These are phyloP conservation scores for Huntiella decipiens DNA, from an alignment of 2,329 filamentous ascomycete species.

Conservation along the genomic window DNA sequence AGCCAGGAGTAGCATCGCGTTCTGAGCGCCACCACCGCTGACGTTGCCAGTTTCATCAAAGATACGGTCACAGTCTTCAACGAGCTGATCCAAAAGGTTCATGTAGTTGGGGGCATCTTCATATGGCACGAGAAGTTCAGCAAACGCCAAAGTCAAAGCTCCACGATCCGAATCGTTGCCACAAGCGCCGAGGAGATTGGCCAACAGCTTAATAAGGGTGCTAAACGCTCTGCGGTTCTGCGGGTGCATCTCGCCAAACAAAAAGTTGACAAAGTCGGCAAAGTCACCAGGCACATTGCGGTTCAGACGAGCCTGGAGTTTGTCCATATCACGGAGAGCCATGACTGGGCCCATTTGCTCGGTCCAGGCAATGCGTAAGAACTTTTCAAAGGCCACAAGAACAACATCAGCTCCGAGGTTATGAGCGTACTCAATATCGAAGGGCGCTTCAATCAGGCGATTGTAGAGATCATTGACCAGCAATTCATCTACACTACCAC, in stretches of 20 bases:
- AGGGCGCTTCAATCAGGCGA: slow-evolving; percentile 63
- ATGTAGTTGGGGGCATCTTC: slow-evolving; percentile 60
- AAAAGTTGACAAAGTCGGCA: slow-evolving; percentile 45
- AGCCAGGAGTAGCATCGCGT: slow-evolving; percentile 13
- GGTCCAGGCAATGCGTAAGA: slow-evolving; percentile 70
- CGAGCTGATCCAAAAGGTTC: slow-evolving; percentile 69
- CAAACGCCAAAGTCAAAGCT: slow-evolving; percentile 71
- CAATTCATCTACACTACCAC: slow-evolving; percentile 48
- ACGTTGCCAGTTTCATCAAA: slow-evolving; percentile 41
- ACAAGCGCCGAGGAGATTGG: slow-evolving; percentile 74
- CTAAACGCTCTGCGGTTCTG: slow-evolving; percentile 62
- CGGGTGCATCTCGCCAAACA: slow-evolving; percentile 47
- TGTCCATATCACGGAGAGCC: slow-evolving; percentile 48
- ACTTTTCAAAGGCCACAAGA: slow-evolving; percentile 87
- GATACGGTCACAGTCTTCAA: slow-evolving; percentile 77
- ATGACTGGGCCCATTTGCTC: slow-evolving; percentile 77
- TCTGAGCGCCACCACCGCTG: slow-evolving; percentile 10
- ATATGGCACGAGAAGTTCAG: slow-evolving; percentile 53
- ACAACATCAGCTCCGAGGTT: slow-evolving; percentile 68
- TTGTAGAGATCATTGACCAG: slow-evolving; percentile 83
- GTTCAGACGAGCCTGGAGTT: slow-evolving; percentile 49
- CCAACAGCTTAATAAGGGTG: slow-evolving; percentile 65
- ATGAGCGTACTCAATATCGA: slow-evolving; percentile 53
- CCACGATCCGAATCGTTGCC: slow-evolving; percentile 82
- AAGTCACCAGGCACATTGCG: slow-evolving; percentile 55